These are phyloP conservation scores for Melastoma candidum DNA, from an alignment of 441 rosid genomes.

Conservation along the genomic window DNA sequence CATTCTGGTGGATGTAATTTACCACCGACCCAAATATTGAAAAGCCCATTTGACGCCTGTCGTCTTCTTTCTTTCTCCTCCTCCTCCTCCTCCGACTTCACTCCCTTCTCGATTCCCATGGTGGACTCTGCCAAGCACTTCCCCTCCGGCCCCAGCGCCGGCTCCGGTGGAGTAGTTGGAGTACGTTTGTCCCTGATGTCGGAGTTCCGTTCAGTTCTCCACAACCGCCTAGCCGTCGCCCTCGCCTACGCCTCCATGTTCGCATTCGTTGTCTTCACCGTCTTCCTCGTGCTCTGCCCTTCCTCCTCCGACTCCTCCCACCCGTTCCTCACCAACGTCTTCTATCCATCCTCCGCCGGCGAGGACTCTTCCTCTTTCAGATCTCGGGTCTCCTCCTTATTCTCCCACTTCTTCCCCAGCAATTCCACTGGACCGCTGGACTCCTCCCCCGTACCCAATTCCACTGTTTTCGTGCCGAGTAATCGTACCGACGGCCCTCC, in stretches of 20 bases:
- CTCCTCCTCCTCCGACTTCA: too few relatives aligned
- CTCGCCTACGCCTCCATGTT: slow-evolving; percentile 59
- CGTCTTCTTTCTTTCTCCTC: too few relatives aligned
- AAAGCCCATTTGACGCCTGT: too few relatives aligned
- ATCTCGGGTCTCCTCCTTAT: slow-evolving; percentile 51
- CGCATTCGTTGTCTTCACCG: slow-evolving; percentile 52
- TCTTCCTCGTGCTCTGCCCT: slow-evolving; percentile 56
- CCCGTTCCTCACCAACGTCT: slow-evolving; percentile 61
- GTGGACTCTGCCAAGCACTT: slow-evolving; percentile 47
- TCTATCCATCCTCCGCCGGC: slow-evolving; percentile 14
- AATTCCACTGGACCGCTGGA: slow-evolving; percentile 12
- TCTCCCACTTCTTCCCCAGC: slow-evolving; percentile 32
- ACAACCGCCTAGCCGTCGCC: slow-evolving; percentile 37
- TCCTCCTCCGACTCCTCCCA: slow-evolving; percentile 43
- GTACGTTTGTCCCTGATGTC: slow-evolving; percentile 9
- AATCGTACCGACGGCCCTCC: too few relatives aligned
- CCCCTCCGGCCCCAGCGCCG: slow-evolving; percentile 21
- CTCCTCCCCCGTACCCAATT: slow-evolving; percentile 11
- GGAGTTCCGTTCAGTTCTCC: slow-evolving; percentile 38
- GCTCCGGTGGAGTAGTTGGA: slow-evolving; percentile 28
- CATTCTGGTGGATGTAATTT: too few relatives aligned
- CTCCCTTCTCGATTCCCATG: slow-evolving; percentile 16
- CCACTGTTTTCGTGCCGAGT: too few relatives aligned
- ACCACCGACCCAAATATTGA: too few relatives aligned
- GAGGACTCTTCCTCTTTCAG: slow-evolving; percentile 24